Evolutionary conservation across 192 early-diverging fungal genomes (phyloP), one percentile per base, ranked within the genome.

Genomic region (Backusella mclennaniae): DNA sequence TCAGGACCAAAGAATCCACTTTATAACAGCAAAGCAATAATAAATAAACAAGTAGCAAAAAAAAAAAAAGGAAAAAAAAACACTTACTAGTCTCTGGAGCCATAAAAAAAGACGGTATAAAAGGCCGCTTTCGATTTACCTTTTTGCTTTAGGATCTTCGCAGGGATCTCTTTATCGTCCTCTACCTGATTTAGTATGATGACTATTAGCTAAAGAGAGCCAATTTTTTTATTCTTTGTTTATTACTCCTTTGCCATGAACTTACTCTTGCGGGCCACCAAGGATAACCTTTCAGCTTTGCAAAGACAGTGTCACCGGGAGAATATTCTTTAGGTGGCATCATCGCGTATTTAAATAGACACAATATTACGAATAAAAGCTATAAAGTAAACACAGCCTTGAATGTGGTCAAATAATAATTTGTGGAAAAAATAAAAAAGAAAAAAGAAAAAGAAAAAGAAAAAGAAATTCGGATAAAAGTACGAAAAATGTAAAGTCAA

Each of bases 261-360:
- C 84, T 87, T 85, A 88, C 89, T 74, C 84, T 80, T 63, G 89
- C 89, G 4, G 89, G 89, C 87, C 89, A 89, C 89, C 89, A 89
- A 36, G 87, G 87, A 66, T 84, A 88, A 3, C 89, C 89, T 66
- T 87, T 87, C 44, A 89, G 77, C 67, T 90, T 89, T 67, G 87
- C 88, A 79, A 88, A 89, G 46, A 90, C 87, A 26, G 79, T 80
- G 11, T 83, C 83, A 66, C 89, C 89, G 63, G 85, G 82, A 9
- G 83, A 69, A 76, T 88, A 86, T 31, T 82, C 69, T 44, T 69
- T 67, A 31, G n/a, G 26, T 11, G 68, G 67, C 42, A 35, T 35
- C 38, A 49, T 46, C 26, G 49, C 31, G 49, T 59, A 21, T 52
- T 35, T 29, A 35, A 53, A 59, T 59, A 59, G 21, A 49, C 42